These are phyloP conservation scores for Cercophora scortea DNA, from an alignment of 495 filamentous ascomycete species.

Conservation along the genomic window DNA sequence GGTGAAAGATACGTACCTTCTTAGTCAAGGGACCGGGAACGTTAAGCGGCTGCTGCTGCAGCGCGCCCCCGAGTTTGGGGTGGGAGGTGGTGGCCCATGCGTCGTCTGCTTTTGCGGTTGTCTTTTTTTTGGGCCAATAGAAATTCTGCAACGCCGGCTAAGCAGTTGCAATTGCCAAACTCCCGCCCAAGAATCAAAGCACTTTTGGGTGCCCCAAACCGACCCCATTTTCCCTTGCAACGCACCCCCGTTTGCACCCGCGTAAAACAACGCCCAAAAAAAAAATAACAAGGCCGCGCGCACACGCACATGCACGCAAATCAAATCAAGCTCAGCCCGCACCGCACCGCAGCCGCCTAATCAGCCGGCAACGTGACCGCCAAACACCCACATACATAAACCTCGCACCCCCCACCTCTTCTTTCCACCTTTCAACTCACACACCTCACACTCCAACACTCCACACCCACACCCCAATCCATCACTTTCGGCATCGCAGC, in stretches of 20 bases:
- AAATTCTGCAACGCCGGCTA: constrained; percentile 11
- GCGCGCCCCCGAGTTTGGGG: constrained; percentile 5
- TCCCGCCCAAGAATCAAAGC: constrained; percentile 17
- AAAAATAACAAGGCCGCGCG: constrained; percentile 30
- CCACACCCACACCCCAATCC: constrained; percentile 20
- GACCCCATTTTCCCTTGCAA: constrained; percentile 22
- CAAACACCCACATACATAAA: constrained; percentile 34
- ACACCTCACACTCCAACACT: constrained; percentile 23
- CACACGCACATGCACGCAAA: no score
- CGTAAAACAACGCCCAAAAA: constrained; percentile 11
- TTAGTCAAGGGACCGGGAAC: background rate
- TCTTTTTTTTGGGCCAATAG: constrained; percentile 25
- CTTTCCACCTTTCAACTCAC: constrained; percentile 42
- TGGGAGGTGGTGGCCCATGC: constrained; percentile 16
- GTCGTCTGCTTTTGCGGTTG: background rate
- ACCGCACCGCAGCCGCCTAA: constrained; percentile 19
- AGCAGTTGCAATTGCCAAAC: constrained; percentile 18
- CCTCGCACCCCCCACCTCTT: constrained; percentile 35
- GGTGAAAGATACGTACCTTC: background rate
- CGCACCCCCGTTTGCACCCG: constrained; percentile 23
- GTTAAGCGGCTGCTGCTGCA: constrained; percentile 4
- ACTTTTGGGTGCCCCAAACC: constrained; percentile 18
- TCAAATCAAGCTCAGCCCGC: constrained; percentile 11
- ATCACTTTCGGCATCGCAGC: constrained; percentile 27
- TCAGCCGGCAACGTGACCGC: constrained; percentile 36